These are phyloP conservation scores for Wakefieldia striispora DNA, from an alignment of 768 basidiomycete species.

Conservation along the genomic window DNA sequence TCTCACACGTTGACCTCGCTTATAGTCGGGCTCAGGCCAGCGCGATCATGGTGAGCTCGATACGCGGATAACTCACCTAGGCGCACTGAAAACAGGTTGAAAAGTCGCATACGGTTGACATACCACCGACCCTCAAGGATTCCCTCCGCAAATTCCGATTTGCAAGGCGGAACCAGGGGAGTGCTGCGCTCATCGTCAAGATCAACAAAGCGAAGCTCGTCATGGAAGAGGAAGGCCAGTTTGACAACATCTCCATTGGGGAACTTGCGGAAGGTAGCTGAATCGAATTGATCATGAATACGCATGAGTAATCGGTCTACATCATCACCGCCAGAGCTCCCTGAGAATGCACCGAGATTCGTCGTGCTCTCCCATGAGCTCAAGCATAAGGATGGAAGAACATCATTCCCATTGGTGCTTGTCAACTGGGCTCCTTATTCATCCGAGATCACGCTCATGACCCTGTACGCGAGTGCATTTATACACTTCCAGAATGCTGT, in stretches of 20 bases:
- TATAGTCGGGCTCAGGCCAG: no score
- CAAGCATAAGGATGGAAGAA: slow-evolving; percentile 76
- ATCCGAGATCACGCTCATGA: slow-evolving; percentile 72
- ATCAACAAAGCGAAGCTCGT: slow-evolving; percentile 79
- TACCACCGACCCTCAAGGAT: slow-evolving; percentile 75
- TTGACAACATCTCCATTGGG: slow-evolving; percentile 72
- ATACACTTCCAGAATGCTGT: slow-evolving; percentile 79
- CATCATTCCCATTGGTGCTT: slow-evolving; percentile 79
- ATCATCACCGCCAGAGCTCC: slow-evolving; percentile 57
- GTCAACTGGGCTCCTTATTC: slow-evolving; percentile 85
- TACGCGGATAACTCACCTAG: not conserved
- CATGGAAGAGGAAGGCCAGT: slow-evolving; percentile 83
- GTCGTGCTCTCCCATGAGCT: slow-evolving; percentile 84
- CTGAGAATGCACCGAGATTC: slow-evolving; percentile 84
- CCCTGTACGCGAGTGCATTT: slow-evolving; percentile 81
- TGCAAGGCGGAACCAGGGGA: slow-evolving; percentile 58
- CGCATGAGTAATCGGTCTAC: not conserved
- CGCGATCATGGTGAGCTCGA: slow-evolving; percentile 21
- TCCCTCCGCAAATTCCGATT: slow-evolving; percentile 84
- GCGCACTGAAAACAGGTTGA: not conserved
- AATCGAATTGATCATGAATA: not conserved
- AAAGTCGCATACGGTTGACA: slow-evolving; percentile 67
- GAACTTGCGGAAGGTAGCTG: slow-evolving; percentile 81
- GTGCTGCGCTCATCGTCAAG: slow-evolving; percentile 83
- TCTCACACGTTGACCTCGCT: not conserved